phyloP scores from a whole-genome alignment of 2,329 filamentous ascomycete species.

The Talaromyces sp. region DNA sequence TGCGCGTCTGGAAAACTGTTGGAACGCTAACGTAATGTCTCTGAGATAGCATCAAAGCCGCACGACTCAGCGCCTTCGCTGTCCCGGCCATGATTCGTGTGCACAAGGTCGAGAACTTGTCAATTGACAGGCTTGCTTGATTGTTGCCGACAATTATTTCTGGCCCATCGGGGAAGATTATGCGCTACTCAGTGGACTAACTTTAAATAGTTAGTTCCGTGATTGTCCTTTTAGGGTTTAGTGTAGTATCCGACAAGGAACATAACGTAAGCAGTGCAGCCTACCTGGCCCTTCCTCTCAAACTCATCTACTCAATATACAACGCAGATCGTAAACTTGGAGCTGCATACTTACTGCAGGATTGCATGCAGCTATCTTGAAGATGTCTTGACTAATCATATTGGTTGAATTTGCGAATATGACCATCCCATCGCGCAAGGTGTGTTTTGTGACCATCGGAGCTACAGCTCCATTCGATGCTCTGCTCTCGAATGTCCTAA shows the following conservation, averaged over 20 bases:
- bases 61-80: constrained; percentile 37
- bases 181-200: neutral
- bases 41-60: constrained; percentile 31
- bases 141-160: constrained; percentile 17
- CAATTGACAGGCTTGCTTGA: neutral
- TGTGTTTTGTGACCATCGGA: constrained; percentile 84
- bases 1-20: constrained; percentile 17
- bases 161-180: constrained; percentile 12
- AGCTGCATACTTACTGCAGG: neutral
- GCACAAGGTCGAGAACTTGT: neutral
- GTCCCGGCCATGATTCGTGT: constrained; percentile 34
- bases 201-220: neutral
- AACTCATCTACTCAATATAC: neutral
- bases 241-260: neutral
- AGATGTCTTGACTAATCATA: constrained; percentile 11
- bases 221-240: neutral
- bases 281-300: neutral
- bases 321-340: neutral
- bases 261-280: constrained; percentile 1
- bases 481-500: constrained; percentile 65
- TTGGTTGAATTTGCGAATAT: constrained; percentile 10
- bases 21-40: constrained; percentile 26
- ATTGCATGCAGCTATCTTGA: neutral
- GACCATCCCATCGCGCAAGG: constrained; percentile 29
- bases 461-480: constrained; percentile 79